These are phyloP conservation scores for Pinus albicaulis DNA, from an alignment of 75 land plant genomes.

Conservation along the genomic window DNA sequence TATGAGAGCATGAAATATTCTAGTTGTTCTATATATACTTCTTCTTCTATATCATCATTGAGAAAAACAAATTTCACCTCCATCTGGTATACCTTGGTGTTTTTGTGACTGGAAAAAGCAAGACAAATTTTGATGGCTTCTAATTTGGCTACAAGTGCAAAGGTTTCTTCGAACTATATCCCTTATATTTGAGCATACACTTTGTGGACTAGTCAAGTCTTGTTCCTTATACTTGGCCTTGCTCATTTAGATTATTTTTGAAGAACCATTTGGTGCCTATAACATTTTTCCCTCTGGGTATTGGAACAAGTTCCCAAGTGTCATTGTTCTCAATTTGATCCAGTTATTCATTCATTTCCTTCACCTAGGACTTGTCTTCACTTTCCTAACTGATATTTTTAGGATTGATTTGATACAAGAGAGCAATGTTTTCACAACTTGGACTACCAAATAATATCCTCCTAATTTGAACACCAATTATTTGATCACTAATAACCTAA, in stretches of 20 bases:
- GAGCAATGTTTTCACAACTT: background rate
- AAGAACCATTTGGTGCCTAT: background rate
- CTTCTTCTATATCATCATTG: background rate
- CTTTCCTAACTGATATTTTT: background rate
- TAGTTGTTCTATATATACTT: background rate
- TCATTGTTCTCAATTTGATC: background rate
- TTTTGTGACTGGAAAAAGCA: background rate
- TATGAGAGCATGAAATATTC: background rate
- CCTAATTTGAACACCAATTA: background rate
- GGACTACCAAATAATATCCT: background rate
- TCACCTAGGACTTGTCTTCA: background rate
- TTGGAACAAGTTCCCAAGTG: background rate
- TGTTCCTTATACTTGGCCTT: background rate
- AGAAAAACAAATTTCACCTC: background rate
- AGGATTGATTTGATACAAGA: background rate
- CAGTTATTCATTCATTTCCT: background rate
- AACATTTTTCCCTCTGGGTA: background rate
- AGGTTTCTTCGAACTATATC: background rate
- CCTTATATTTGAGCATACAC: background rate
- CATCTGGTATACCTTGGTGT: background rate
- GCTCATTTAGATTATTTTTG: background rate
- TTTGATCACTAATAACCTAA: background rate
- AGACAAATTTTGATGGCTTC: background rate
- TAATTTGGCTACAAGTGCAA: background rate
- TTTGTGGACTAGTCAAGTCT: background rate